Conservation (phyloP, 2,329 filamentous ascomycete genomes). For the Pseudocercospora fijiensis region DNA sequence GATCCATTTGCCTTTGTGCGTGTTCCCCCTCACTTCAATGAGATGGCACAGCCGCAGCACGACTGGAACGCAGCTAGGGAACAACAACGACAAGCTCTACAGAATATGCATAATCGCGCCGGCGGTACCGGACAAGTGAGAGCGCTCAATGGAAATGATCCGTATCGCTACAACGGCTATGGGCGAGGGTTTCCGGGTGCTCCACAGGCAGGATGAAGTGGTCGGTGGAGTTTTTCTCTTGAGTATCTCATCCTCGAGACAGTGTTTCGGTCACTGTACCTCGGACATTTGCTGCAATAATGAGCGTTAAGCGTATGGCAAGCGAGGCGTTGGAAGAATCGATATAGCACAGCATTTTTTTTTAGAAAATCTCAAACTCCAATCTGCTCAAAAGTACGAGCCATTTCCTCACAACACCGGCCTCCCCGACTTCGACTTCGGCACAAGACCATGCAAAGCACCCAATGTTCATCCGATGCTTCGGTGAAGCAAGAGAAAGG, state of each 20-base stretch:
- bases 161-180: conserved; percentile 8
- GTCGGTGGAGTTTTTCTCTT: neutral
- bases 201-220: conserved; percentile 9
- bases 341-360: neutral
- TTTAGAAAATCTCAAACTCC: no score
- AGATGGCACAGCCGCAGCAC: conserved; percentile 1
- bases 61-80: conserved; percentile 6
- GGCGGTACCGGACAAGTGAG: conserved; percentile 3
- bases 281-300: neutral
- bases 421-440: neutral
- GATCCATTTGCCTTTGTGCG: conserved; percentile 15
- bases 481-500: no score
- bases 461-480: no score
- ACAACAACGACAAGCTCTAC: conserved; percentile 7
- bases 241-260: neutral
- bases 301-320: neutral
- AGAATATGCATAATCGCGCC: conserved; percentile 11
- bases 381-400: no score
- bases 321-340: neutral
- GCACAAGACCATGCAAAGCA: neutral
- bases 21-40: conserved; percentile 8
- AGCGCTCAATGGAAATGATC: conserved; percentile 7
- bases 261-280: neutral
- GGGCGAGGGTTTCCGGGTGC: conserved; percentile 9
- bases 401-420: neutral